Evolutionary conservation across 177 flowering plant species (phyloP).

Genomic region (Vitis hybrid): DNA sequence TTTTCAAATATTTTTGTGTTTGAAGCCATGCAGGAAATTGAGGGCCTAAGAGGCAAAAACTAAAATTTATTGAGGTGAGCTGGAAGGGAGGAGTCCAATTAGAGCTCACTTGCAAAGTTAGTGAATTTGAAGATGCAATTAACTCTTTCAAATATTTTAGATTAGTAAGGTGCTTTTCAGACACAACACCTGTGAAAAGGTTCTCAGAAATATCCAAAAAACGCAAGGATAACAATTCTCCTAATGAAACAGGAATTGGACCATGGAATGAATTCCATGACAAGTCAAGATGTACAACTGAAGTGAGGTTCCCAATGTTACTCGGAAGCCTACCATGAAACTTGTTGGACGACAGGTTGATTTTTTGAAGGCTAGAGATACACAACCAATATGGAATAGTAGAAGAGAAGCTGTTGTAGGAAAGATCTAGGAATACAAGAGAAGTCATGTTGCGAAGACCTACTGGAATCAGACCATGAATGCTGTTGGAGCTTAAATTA

Average conservation of each 20-base stretch:
- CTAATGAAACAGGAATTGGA: slow-evolving; percentile 6
- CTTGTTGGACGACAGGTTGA: too few relatives aligned
- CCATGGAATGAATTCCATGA: slow-evolving; percentile 17
- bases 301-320: too few relatives aligned
- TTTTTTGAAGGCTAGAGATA: too few relatives aligned
- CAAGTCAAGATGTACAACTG: too few relatives aligned
- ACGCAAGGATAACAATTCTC: background rate
- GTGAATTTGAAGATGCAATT: slow-evolving; percentile 7
- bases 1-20: background rate
- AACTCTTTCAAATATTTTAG: slow-evolving; percentile 14
- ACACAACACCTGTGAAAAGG: slow-evolving; percentile 17
- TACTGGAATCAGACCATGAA: slow-evolving; percentile 6
- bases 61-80: background rate
- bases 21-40: slow-evolving; percentile 19
- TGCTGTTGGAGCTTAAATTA: background rate
- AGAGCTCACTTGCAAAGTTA: slow-evolving; percentile 8
- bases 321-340: background rate
- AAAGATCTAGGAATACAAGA: background rate
- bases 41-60: slow-evolving; percentile 16
- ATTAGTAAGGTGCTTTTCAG: slow-evolving; percentile 23
- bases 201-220: slow-evolving; percentile 8
- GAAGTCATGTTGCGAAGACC: slow-evolving; percentile 4
- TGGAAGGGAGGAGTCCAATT: slow-evolving; percentile 24
- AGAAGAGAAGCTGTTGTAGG: background rate
- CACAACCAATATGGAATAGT: too few relatives aligned